phyloP scores from a whole-genome alignment of 164 flowering plant genomes.

The Echeveria elegans region DNA sequence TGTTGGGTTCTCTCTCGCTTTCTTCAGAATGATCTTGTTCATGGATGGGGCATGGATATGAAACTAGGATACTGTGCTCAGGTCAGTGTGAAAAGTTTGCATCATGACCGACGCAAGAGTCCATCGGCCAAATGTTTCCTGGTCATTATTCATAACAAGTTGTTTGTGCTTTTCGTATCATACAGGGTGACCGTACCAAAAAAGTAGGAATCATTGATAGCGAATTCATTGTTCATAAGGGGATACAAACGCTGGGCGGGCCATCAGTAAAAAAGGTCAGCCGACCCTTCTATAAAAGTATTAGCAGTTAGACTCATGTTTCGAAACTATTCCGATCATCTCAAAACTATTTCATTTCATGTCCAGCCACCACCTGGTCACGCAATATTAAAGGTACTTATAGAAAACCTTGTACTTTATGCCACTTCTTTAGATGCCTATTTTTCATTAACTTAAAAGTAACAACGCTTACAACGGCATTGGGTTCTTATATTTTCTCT shows the following conservation, averaged over 20 bases:
- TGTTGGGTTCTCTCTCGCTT: not conserved
- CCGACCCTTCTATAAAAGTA: not conserved
- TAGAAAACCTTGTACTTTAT: not conserved
- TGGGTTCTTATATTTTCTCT: not conserved
- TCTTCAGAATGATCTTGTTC: constrained; percentile 87
- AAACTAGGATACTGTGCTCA: constrained; percentile 96
- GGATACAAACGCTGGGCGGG: constrained; percentile 8
- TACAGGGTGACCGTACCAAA: constrained; percentile 68
- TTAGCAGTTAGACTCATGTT: not conserved
- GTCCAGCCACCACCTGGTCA: constrained; percentile 1
- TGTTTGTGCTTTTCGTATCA: not conserved
- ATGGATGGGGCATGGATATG: constrained; percentile 99
- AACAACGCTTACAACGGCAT: not conserved
- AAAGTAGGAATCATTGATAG: constrained; percentile 74
- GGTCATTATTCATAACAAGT: not conserved
- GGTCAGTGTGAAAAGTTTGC: constrained; percentile 26
- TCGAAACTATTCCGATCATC: not conserved
- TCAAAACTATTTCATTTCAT: not conserved
- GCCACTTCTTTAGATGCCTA: not conserved
- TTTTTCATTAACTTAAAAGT: too few relatives aligned
- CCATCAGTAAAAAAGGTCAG: constrained; percentile 4
- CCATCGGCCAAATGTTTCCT: not conserved
- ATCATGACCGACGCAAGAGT: not conserved
- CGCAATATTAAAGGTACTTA: not conserved
- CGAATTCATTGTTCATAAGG: constrained; percentile 21